Evolutionary conservation across 2,329 filamentous ascomycete genomes (phyloP).

Genomic region (Trichoderma atroviride): DNA sequence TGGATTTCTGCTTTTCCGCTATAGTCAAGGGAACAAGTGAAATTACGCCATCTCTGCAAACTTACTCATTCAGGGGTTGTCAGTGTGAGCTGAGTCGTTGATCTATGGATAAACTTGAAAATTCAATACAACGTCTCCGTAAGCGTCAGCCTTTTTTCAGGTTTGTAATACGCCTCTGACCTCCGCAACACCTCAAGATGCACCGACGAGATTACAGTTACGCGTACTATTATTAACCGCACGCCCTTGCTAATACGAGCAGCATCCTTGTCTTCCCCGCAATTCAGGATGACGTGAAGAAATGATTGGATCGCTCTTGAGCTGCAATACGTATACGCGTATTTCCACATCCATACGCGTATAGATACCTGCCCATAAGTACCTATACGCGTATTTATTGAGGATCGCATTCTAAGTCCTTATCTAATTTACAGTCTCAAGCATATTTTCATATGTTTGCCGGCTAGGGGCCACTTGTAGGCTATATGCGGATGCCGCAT

Average conservation of each 20-base stretch:
- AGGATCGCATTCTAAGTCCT: too few species aligned
- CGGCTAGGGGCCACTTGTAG: too few species aligned
- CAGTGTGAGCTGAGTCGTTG: neutral
- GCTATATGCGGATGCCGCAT: neutral
- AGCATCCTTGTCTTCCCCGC: neutral
- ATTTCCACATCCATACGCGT: neutral
- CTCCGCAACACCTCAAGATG: neutral
- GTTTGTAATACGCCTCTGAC: constrained; percentile 6
- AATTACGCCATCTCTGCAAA: neutral
- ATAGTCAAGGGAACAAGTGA: neutral
- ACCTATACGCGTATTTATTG: too few species aligned
- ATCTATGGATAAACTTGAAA: neutral
- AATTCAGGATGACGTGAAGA: neutral
- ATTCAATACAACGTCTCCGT: neutral
- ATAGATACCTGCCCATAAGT: too few species aligned
- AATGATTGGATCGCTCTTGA: constrained; percentile 1
- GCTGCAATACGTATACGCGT: neutral
- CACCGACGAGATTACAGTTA: neutral
- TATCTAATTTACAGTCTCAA: too few species aligned
- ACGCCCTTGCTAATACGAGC: neutral
- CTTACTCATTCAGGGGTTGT: neutral
- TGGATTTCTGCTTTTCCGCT: neutral
- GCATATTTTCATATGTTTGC: too few species aligned
- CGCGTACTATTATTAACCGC: neutral
- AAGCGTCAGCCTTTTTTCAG: neutral